Conservation (phyloP, 106 monocot genomes). For the Vanilla planifolia region DNA sequence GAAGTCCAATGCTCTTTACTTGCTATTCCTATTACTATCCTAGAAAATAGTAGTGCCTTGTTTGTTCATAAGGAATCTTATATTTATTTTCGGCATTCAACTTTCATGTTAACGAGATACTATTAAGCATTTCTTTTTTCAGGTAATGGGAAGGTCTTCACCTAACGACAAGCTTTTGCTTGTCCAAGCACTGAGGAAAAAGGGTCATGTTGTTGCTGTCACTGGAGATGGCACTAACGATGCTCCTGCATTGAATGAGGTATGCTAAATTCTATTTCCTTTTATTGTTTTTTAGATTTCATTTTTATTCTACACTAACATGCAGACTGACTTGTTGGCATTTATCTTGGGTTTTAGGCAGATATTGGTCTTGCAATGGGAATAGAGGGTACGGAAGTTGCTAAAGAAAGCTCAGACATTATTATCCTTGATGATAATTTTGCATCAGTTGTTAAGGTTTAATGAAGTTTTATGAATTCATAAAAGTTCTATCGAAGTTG, state of each 20-base stretch:
- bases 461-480: neutral
- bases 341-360: constrained; percentile 38
- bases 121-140: too few species aligned
- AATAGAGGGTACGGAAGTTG: constrained; percentile 81
- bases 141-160: constrained; percentile 94
- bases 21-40: too few species aligned
- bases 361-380: constrained; percentile 91
- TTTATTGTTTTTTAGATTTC: neutral
- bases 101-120: too few species aligned
- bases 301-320: neutral
- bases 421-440: constrained; percentile 83
- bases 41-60: too few species aligned
- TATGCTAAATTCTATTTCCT: constrained; percentile 7
- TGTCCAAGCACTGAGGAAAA: constrained; percentile 59
- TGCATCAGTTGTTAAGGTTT: constrained; percentile 74
- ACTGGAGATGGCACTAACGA: constrained; percentile 97
- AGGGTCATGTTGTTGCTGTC: constrained; percentile 77
- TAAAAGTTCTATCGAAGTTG: neutral
- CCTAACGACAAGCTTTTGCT: constrained; percentile 87
- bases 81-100: too few species aligned
- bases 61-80: too few species aligned
- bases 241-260: constrained; percentile 88
- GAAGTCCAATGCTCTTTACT: too few species aligned
- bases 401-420: constrained; percentile 81
- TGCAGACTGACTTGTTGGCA: constrained; percentile 1